A percentile compares a stretch with the other conserved stretches of the same genome.
These are phyloP conservation scores for Naganishia vishniacii DNA, from an alignment of 768 basidiomycete genomes.

Conservation along the genomic window DNA sequence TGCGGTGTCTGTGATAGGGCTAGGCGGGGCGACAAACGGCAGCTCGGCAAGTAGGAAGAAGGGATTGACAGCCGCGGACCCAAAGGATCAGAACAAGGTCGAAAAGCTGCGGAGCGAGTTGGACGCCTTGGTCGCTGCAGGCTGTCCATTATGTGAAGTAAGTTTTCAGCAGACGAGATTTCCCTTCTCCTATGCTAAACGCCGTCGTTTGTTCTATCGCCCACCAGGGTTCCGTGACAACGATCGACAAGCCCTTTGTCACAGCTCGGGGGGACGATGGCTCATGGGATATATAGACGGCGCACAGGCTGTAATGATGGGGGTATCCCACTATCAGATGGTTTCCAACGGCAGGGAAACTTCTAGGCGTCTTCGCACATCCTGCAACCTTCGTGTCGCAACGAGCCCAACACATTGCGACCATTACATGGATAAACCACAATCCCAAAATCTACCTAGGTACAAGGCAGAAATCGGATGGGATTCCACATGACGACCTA, in stretches of 20 bases:
- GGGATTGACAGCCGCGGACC: slow-evolving; percentile 50
- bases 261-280: slow-evolving; percentile 21
- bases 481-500: not conserved
- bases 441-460: slow-evolving; percentile 13
- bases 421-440: not conserved
- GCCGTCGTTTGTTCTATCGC: not conserved
- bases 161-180: not conserved
- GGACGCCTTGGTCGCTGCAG: slow-evolving; percentile 80
- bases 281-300: slow-evolving; percentile 25
- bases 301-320: not conserved
- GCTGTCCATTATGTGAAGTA: slow-evolving; percentile 82
- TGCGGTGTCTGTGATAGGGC: slow-evolving; percentile 57
- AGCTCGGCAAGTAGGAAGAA: slow-evolving; percentile 51
- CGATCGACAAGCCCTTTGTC: slow-evolving; percentile 27
- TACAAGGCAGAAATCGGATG: slow-evolving; percentile 5
- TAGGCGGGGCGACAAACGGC: slow-evolving; percentile 32
- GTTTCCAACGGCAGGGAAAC: no score
- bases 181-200: not conserved
- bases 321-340: no score
- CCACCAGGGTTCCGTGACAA: slow-evolving; percentile 24
- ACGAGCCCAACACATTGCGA: not conserved
- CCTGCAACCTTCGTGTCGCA: no score
- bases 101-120: slow-evolving; percentile 75
- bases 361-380: no score
- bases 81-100: slow-evolving; percentile 55